These are phyloP conservation scores for Trichoderma polysporum DNA, from an alignment of 2,329 filamentous ascomycete genomes.

Conservation along the genomic window DNA sequence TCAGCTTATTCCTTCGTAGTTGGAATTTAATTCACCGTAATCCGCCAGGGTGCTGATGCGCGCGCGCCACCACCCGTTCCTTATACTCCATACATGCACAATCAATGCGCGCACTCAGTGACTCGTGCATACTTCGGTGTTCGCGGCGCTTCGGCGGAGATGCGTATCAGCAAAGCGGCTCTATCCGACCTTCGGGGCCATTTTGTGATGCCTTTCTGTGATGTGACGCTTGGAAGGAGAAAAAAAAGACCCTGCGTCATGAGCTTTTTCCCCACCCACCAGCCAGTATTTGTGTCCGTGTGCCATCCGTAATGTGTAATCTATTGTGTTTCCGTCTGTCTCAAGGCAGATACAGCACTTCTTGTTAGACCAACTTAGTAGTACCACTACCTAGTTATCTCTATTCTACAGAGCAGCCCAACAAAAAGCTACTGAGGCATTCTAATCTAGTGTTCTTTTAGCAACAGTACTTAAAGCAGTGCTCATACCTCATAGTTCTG, in stretches of 20 bases:
- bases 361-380: neutral
- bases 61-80: neutral
- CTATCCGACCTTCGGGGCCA: neutral
- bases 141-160: conserved; percentile 12
- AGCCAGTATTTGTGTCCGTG: neutral
- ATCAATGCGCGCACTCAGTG: conserved; percentile 1
- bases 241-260: conserved; percentile 3
- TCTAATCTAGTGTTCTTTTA: neutral
- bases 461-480: neutral
- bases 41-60: neutral
- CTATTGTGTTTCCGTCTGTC: neutral
- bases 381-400: neutral
- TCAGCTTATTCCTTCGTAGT: neutral
- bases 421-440: neutral
- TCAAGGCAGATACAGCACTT: neutral
- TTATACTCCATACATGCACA: neutral
- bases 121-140: conserved; percentile 14
- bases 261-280: neutral
- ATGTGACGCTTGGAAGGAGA: neutral
- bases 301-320: conserved; percentile 2
- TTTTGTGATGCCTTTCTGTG: conserved; percentile 3
- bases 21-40: neutral
- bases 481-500: conserved; percentile 12
- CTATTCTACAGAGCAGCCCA: neutral
- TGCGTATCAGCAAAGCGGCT: conserved; percentile 5